phyloP scores from a whole-genome alignment of 2,329 filamentous ascomycete genomes.

The Alternaria sp. region DNA sequence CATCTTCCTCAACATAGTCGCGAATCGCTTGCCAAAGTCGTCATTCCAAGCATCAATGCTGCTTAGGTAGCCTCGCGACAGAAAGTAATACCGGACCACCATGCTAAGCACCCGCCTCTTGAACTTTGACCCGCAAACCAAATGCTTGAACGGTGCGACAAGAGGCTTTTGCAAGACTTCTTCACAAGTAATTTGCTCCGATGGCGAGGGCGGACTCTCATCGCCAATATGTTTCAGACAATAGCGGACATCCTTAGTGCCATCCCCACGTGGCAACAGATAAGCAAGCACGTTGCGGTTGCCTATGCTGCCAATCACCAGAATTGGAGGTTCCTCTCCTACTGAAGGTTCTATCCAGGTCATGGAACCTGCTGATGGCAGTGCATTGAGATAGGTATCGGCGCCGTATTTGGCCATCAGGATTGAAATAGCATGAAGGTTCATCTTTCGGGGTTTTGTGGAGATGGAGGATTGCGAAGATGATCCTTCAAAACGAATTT shows the following conservation, averaged over 20 bases:
- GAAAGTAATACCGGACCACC: slow-evolving; percentile 21
- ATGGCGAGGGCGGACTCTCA: background rate
- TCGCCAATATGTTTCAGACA: background rate
- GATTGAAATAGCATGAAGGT: slow-evolving; percentile 7
- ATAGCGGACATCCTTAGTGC: slow-evolving; percentile 15
- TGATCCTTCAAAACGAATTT: background rate
- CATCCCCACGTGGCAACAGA: slow-evolving; percentile 10
- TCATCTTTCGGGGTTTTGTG: slow-evolving; percentile 6
- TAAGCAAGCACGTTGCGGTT: slow-evolving; percentile 17
- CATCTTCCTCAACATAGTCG: slow-evolving; percentile 4
- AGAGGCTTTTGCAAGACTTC: slow-evolving; percentile 13
- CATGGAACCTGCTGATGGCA: slow-evolving; percentile 15
- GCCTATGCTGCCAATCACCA: slow-evolving; percentile 9
- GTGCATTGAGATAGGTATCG: slow-evolving; percentile 8
- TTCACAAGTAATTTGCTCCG: slow-evolving; percentile 6
- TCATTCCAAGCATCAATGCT: slow-evolving; percentile 7
- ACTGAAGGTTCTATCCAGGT: slow-evolving; percentile 9
- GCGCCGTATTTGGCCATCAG: slow-evolving; percentile 10
- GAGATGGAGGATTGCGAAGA: background rate
- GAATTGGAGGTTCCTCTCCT: background rate
- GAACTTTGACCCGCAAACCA: background rate
- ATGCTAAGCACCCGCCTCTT: slow-evolving; percentile 18
- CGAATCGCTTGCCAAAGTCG: slow-evolving; percentile 10
- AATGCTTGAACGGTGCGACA: slow-evolving; percentile 18
- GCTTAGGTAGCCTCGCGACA: slow-evolving; percentile 8